phyloP scores from a whole-genome alignment of 2,329 filamentous ascomycete genomes.

The Penicillium sp. region DNA sequence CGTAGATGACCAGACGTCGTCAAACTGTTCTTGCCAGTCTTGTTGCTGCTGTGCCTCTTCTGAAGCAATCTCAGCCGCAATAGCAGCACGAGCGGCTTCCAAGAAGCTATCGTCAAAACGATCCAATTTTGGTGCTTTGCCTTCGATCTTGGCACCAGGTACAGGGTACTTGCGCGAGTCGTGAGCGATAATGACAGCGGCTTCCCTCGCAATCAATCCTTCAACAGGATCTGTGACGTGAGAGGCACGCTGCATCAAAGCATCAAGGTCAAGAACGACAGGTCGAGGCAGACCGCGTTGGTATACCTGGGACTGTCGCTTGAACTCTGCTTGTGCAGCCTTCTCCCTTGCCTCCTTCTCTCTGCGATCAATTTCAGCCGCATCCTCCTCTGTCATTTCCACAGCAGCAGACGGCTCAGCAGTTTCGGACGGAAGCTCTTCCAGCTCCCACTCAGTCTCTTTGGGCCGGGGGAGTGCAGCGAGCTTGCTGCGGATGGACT shows the following conservation, averaged over 20 bases:
- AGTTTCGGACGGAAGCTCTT: constrained; percentile 80
- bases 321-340: constrained; percentile 71
- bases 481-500: constrained; percentile 68
- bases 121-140: constrained; percentile 65
- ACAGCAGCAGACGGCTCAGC: constrained; percentile 61
- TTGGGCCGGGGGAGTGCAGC: constrained; percentile 88
- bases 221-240: constrained; percentile 68
- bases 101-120: constrained; percentile 73
- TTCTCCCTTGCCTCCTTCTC: constrained; percentile 68
- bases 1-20: constrained; percentile 58
- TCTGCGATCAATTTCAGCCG: constrained; percentile 76
- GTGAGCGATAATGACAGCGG: constrained; percentile 77
- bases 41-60: constrained; percentile 57
- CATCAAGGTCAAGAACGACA: constrained; percentile 70
- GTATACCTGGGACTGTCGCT: constrained; percentile 87
- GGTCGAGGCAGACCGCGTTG: constrained; percentile 84
- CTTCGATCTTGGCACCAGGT: constrained; percentile 69
- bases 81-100: constrained; percentile 75
- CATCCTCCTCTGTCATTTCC: constrained; percentile 67
- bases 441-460: constrained; percentile 91
- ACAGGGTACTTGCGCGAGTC: constrained; percentile 79
- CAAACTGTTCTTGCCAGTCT: constrained; percentile 55
- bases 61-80: constrained; percentile 70
- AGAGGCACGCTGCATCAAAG: constrained; percentile 68
- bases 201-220: constrained; percentile 75